Evolutionary conservation across 1,139 yeast species (phyloP).

Genomic region (Candida frijolesensis): DNA sequence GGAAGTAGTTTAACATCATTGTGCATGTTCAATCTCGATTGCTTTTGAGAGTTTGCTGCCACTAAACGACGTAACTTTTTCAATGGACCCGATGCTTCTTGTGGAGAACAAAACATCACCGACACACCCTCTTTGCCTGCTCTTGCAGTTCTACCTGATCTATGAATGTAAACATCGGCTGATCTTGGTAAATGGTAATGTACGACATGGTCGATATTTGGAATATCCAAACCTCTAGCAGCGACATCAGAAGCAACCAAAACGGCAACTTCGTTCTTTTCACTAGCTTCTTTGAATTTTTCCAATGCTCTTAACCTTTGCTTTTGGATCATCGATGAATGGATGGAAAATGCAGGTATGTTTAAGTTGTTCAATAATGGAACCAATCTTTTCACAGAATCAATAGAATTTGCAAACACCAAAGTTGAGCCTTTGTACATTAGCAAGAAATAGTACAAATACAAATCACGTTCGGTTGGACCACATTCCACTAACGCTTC

Average conservation of each 20-base stretch:
- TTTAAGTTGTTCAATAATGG: constrained; percentile 73
- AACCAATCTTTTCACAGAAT: constrained; percentile 83
- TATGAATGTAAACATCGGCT: constrained; percentile 92
- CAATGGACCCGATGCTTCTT: constrained; percentile 88
- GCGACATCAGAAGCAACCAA: constrained; percentile 97
- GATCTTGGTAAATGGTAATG: constrained; percentile 95
- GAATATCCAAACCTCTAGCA: constrained; percentile 96
- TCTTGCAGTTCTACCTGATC: constrained; percentile 98
- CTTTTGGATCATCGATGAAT: constrained; percentile 94
- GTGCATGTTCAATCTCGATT: constrained; percentile 28
- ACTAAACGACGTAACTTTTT: constrained; percentile 70
- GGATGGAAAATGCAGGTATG: constrained; percentile 78
- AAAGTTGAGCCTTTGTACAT: constrained; percentile 89
- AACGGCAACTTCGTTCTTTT: constrained; percentile 60
- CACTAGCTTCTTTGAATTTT: constrained; percentile 58
- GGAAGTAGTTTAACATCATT: constrained; percentile 74
- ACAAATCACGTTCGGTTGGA: constrained; percentile 85
- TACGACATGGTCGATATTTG: constrained; percentile 88
- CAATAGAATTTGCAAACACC: constrained; percentile 93
- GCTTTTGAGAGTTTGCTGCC: constrained; percentile 35
- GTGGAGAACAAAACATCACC: constrained; percentile 88
- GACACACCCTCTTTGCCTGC: constrained; percentile 95
- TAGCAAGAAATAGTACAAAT: constrained; percentile 81
- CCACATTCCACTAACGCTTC: constrained; percentile 94
- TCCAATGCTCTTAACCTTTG: constrained; percentile 88